Evolutionary conservation across 441 rosid species (phyloP), one percentile per base, ranked within the genome.

Genomic region (Adansonia grandidieri): DNA sequence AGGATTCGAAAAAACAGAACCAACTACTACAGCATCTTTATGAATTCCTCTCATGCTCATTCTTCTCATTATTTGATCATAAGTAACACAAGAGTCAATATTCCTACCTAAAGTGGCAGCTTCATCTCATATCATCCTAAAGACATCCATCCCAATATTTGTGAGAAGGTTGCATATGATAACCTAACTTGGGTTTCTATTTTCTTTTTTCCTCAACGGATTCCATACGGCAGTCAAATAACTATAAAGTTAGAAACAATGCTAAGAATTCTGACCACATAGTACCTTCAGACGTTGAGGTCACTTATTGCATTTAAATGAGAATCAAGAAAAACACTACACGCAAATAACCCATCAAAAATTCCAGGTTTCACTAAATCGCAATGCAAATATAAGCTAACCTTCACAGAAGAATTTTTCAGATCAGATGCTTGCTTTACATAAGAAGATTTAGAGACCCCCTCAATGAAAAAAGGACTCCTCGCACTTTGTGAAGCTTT

Each of bases 361-460:
- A 14, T 48, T 48, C 13, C 40, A 48, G 58, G 10, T 70, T 22
- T 22, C 10, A 28, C 47, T 7, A 71, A 71, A 53, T 24, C 22
- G 9, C 15, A 61, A 71, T 7, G 62, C 15, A 76, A 63, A 63
- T 54, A 69, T 71, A 80, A 66, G 50, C 92, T 76, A 77, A 96
- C 98, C 97, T 96, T 96, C 65, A 96, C 91, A 77, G 97, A 93
- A 84, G 87, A 87, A 82, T 95, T 92, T 88, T 89, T 93, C 60
- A 96, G 87, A 82, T 94, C 98, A 4, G 95, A 89, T 82, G 97
- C 92, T 82, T 89, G 95, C 86, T 94, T 94, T 74, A 91, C 90
- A 79, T 83, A 91, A 68, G 98, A 93, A 68, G 94, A 84, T 85
- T 94, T 96, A 51, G 99, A 94, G 77, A 94, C 87, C 54, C 99